These are phyloP conservation scores for Globisporangium paddicum DNA, from an alignment of 352 stramenopile species.

Conservation along the genomic window DNA sequence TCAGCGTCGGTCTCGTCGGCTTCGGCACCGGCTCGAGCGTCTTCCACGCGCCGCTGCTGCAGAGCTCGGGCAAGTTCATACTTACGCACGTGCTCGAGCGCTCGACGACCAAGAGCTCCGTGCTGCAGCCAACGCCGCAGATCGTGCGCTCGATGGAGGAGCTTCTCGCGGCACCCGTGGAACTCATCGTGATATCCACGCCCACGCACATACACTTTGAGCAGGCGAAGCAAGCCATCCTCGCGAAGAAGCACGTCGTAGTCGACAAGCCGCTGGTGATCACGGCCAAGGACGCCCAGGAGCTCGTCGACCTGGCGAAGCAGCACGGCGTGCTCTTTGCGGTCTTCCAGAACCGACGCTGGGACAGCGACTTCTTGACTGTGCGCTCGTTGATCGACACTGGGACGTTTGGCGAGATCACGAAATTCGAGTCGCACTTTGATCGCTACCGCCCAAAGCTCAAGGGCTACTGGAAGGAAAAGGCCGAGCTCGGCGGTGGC, in stretches of 20 bases:
- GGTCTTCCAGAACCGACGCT: slow-evolving; percentile 77
- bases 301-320: slow-evolving; percentile 42
- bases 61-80: slow-evolving; percentile 51
- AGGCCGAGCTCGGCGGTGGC: slow-evolving; percentile 43
- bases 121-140: slow-evolving; percentile 32
- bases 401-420: slow-evolving; percentile 44
- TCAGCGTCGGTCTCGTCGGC: slow-evolving; percentile 61
- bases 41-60: slow-evolving; percentile 68
- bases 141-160: slow-evolving; percentile 75
- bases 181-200: slow-evolving; percentile 72
- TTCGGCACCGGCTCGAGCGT: slow-evolving; percentile 68
- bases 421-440: slow-evolving; percentile 57
- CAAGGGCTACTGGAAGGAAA: slow-evolving; percentile 82
- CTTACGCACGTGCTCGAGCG: slow-evolving; percentile 78
- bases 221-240: slow-evolving; percentile 62
- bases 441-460: slow-evolving; percentile 62
- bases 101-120: slow-evolving; percentile 55
- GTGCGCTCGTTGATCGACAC: slow-evolving; percentile 39
- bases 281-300: slow-evolving; percentile 41
- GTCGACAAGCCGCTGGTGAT: slow-evolving; percentile 75
- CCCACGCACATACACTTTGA: slow-evolving; percentile 72
- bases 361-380: slow-evolving; percentile 74
- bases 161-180: slow-evolving; percentile 48
- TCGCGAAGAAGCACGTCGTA: slow-evolving; percentile 70
- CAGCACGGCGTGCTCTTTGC: slow-evolving; percentile 56